Evolutionary conservation across 345 rosid genomes (phyloP).

Genomic region (Arabidopsis arenosa): DNA sequence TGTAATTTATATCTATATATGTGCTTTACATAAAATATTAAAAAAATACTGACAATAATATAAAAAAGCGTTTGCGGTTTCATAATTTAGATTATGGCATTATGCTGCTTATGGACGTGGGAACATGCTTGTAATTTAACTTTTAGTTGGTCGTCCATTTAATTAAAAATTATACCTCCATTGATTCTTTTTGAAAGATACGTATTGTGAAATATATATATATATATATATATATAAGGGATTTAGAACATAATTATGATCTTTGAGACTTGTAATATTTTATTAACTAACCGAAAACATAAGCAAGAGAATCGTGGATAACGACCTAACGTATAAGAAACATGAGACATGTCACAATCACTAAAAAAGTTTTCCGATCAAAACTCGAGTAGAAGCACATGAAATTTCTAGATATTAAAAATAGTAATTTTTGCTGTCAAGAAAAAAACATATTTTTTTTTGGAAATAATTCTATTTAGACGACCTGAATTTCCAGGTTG

Average conservation of each 20-base stretch:
- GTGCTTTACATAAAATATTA: slow-evolving; percentile 5
- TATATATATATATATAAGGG: slow-evolving; percentile 20
- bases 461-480: neutral
- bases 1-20: neutral
- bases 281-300: slow-evolving; percentile 35
- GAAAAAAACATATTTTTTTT: neutral
- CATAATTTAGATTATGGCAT: slow-evolving; percentile 7
- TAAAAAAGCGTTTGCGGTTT: slow-evolving; percentile 6
- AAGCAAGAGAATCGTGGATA: slow-evolving; percentile 42
- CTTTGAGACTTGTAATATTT: slow-evolving; percentile 30
- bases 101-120: slow-evolving; percentile 32
- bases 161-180: neutral
- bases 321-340: slow-evolving; percentile 42
- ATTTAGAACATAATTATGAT: slow-evolving; percentile 36
- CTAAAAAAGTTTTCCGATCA: slow-evolving; percentile 23
- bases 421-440: slow-evolving; percentile 3
- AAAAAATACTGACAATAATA: neutral
- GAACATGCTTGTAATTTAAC: slow-evolving; percentile 29
- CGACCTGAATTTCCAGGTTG: slow-evolving; percentile 1
- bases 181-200: slow-evolving; percentile 31
- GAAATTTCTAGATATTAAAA: neutral
- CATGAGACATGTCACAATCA: slow-evolving; percentile 38
- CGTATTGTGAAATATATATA: slow-evolving; percentile 26
- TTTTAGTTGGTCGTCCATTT: slow-evolving; percentile 21
- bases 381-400: slow-evolving; percentile 34